Conservation (phyloP, 768 basidiomycete species). For the Podaxis mareebaensis region DNA sequence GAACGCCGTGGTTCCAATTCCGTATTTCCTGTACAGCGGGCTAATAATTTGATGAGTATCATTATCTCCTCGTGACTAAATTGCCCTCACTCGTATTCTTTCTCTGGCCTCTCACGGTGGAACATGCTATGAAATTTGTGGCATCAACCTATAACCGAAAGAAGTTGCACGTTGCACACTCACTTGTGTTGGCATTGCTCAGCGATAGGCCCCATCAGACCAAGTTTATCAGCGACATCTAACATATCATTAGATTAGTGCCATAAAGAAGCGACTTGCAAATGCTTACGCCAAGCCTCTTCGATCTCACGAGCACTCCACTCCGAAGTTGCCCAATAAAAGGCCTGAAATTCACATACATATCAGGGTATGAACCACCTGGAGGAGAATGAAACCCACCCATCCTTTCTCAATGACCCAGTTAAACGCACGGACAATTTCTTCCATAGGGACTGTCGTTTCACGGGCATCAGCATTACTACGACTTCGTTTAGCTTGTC, state of each 20-base stretch:
- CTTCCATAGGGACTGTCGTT: constrained; percentile 62
- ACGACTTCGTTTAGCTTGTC: neutral
- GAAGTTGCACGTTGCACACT: constrained; percentile 17
- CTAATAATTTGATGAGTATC: constrained; percentile 25
- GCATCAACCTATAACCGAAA: neutral
- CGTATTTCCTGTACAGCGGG: constrained; percentile 67
- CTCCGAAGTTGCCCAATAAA: constrained; percentile 78
- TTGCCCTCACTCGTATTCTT: constrained; percentile 61
- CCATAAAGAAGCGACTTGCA: neutral
- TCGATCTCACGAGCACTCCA: constrained; percentile 74
- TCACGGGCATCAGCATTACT: neutral
- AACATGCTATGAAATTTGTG: constrained; percentile 55
- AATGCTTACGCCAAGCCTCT: constrained; percentile 56
- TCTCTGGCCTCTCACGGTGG: constrained; percentile 78
- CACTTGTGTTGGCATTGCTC: constrained; percentile 80
- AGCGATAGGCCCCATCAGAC: constrained; percentile 67
- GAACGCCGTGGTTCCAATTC: constrained; percentile 70
- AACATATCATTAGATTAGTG: neutral
- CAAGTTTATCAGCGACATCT: constrained; percentile 70
- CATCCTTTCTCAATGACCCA: constrained; percentile 73
- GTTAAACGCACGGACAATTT: constrained; percentile 81
- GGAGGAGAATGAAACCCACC: constrained; percentile 33
- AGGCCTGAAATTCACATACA: constrained; percentile 37
- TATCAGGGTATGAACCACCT: constrained; percentile 6
- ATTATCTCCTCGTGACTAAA: neutral